Conservation (phyloP, 345 rosid genomes). For the Camelina laxa region DNA sequence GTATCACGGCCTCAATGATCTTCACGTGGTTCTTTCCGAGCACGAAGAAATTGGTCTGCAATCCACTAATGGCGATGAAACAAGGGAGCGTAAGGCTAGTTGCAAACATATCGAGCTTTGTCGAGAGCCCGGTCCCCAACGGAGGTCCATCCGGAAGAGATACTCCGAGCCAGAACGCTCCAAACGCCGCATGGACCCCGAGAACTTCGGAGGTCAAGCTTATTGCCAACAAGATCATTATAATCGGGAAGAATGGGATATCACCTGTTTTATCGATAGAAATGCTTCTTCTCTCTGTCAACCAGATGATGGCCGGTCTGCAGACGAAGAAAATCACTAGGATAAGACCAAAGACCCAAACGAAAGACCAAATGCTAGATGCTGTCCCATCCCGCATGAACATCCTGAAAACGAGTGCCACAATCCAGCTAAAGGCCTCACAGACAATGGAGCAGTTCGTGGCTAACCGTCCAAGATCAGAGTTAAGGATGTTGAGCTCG, state of each 20-base stretch:
- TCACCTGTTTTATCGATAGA: conserved; percentile 21
- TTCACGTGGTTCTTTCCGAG: not conserved
- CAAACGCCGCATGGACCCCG: conserved; percentile 46
- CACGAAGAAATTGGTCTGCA: conserved; percentile 43
- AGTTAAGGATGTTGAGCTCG: conserved; percentile 47
- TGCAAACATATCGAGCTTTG: conserved; percentile 44
- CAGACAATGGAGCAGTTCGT: conserved; percentile 47
- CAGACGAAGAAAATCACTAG: not conserved
- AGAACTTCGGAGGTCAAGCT: conserved; percentile 36
- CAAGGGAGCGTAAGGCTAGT: conserved; percentile 39
- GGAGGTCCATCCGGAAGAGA: conserved; percentile 50
- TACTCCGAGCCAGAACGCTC: conserved; percentile 48
- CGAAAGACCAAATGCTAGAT: conserved; percentile 28
- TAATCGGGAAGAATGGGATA: conserved; percentile 38
- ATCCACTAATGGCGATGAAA: conserved; percentile 46
- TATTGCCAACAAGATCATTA: conserved; percentile 26
- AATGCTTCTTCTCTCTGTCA: conserved; percentile 34
- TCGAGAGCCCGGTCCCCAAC: conserved; percentile 39
- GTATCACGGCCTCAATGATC: conserved; percentile 34
- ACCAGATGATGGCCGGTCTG: conserved; percentile 42
- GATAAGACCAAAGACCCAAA: conserved; percentile 20
- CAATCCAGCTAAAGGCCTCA: conserved; percentile 35
- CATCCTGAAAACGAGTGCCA: conserved; percentile 30
- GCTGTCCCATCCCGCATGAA: conserved; percentile 14
- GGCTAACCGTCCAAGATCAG: conserved; percentile 48